Conservation (phyloP, 1,139 yeast genomes). For the Arxiozyma telluris region DNA sequence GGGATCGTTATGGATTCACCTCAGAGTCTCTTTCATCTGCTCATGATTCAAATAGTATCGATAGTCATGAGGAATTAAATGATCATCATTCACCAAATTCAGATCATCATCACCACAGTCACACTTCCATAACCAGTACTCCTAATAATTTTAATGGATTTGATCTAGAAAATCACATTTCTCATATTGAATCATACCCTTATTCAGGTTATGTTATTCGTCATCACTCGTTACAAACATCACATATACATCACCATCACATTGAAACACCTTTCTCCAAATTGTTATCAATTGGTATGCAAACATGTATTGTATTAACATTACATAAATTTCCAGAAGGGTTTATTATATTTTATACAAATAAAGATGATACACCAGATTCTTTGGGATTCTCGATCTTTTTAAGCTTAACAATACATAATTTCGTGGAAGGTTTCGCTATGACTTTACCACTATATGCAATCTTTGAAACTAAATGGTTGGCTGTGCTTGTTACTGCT, state of each 20-base stretch:
- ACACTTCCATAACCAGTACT: neutral
- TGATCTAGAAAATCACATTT: slow-evolving; percentile 2
- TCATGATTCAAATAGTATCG: neutral
- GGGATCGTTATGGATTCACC: neutral
- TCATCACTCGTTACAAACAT: slow-evolving; percentile 1
- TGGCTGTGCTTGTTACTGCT: slow-evolving; percentile 59
- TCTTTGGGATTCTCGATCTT: slow-evolving; percentile 81
- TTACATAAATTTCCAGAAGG: slow-evolving; percentile 95
- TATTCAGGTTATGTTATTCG: neutral
- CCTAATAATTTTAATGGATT: neutral
- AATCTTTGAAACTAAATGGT: slow-evolving; percentile 51
- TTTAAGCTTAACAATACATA: slow-evolving; percentile 76
- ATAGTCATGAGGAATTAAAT: neutral
- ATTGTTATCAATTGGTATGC: slow-evolving; percentile 75
- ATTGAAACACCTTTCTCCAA: slow-evolving; percentile 69
- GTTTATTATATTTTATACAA: slow-evolving; percentile 53
- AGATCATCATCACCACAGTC: neutral
- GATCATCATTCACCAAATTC: neutral
- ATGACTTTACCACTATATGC: slow-evolving; percentile 86
- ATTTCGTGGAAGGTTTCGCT: slow-evolving; percentile 90
- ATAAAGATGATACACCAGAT: slow-evolving; percentile 29
- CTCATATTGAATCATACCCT: neutral
- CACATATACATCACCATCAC: slow-evolving; percentile 60
- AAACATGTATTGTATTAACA: slow-evolving; percentile 80
- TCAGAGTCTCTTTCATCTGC: neutral